These are phyloP conservation scores for Heteromeles arbutifolia DNA, from an alignment of 306 rosid genomes.

Conservation along the genomic window DNA sequence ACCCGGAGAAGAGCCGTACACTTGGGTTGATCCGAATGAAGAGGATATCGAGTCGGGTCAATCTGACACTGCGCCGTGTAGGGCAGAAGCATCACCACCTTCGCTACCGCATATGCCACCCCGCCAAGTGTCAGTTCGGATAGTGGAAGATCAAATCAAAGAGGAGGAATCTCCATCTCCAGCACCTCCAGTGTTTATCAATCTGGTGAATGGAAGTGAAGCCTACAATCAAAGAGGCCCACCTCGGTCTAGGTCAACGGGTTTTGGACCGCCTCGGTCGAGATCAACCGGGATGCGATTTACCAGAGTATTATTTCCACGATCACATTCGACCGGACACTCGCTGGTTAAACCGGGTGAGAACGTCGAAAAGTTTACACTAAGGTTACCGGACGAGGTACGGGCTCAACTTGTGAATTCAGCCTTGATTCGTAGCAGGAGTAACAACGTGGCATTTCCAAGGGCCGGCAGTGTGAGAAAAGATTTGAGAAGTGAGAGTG, in stretches of 20 bases:
- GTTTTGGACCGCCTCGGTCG: conserved; percentile 13
- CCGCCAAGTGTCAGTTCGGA: conserved; percentile 13
- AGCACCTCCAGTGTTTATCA: not conserved
- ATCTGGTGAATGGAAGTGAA: not conserved
- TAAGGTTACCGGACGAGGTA: conserved; percentile 66
- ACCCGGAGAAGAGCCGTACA: conserved; percentile 32
- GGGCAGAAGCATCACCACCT: not conserved
- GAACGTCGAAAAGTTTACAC: conserved; percentile 55
- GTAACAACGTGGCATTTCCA: conserved; percentile 38
- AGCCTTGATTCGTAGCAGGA: conserved; percentile 28
- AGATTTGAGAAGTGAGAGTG: conserved; percentile 45
- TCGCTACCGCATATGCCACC: not conserved
- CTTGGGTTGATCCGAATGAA: conserved; percentile 5
- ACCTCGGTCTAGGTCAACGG: conserved; percentile 31
- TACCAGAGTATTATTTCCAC: not conserved
- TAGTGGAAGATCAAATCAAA: not conserved
- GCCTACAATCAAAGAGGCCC: conserved; percentile 22
- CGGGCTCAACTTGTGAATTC: conserved; percentile 50
- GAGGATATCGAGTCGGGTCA: not conserved
- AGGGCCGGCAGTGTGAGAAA: conserved; percentile 47
- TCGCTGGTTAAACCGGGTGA: conserved; percentile 37
- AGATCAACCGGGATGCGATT: conserved; percentile 1
- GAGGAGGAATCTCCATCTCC: not conserved
- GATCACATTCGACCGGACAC: conserved; percentile 24
- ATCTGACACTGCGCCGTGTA: not conserved